Conservation (phyloP, 331 rosid species). For the Quercus phellos region DNA sequence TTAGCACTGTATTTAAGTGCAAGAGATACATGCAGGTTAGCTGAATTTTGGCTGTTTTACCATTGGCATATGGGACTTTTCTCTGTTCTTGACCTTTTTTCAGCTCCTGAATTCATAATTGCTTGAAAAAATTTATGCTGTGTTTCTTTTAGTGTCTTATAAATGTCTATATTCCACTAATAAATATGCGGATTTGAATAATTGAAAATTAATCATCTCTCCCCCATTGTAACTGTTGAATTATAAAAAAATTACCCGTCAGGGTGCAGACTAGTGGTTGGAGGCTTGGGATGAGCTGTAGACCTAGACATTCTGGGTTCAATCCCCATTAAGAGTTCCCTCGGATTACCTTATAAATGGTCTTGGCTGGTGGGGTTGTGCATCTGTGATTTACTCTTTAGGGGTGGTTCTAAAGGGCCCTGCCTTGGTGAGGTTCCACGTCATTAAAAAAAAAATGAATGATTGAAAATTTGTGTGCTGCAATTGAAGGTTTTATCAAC, state of each 20-base stretch:
- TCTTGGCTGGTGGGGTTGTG: too few species aligned
- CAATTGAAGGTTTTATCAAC: constrained; percentile 7
- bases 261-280: too few species aligned
- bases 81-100: neutral
- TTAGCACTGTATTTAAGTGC: neutral
- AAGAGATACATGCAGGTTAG: neutral
- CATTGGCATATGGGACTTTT: neutral
- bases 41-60: neutral
- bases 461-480: constrained; percentile 1
- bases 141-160: neutral
- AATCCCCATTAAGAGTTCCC: too few species aligned
- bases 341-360: too few species aligned
- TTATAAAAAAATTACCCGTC: too few species aligned
- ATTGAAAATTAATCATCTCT: neutral
- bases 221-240: too few species aligned
- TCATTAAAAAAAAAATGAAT: neutral
- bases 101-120: neutral
- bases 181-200: neutral
- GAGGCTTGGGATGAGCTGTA: too few species aligned
- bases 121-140: neutral
- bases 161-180: neutral
- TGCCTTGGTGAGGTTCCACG: too few species aligned
- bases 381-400: too few species aligned
- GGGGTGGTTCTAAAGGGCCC: too few species aligned
- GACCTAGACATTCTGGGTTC: too few species aligned